Percentiles rank a stretch among this genome's conserved stretches.
phyloP scores from a whole-genome alignment of 768 basidiomycete species.

The Amanita pseudoporphyria region DNA sequence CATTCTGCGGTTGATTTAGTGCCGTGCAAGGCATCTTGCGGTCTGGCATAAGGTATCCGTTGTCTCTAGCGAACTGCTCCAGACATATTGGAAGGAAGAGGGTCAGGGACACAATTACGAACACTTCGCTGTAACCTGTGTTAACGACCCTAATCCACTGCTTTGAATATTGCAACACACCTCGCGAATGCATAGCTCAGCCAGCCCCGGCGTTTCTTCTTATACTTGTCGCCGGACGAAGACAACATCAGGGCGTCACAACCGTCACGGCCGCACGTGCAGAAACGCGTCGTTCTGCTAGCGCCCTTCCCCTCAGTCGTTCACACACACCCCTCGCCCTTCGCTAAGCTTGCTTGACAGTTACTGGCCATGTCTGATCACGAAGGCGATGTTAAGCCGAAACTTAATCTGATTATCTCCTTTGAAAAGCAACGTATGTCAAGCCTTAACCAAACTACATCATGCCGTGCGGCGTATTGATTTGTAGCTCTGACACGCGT shows the following conservation, averaged over 20 bases:
- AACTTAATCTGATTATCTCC: constrained; percentile 49
- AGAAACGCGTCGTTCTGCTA: background rate
- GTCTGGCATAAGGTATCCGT: constrained; percentile 71
- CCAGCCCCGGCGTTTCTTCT: constrained; percentile 59
- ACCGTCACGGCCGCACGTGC: background rate
- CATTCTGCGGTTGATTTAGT: constrained; percentile 12
- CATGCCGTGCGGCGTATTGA: constrained; percentile 11
- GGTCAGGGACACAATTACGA: constrained; percentile 72
- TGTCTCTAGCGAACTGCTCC: constrained; percentile 85
- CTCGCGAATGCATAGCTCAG: constrained; percentile 81
- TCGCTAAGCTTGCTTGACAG: background rate
- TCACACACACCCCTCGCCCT: background rate
- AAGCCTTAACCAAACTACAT: background rate
- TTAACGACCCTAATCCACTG: background rate
- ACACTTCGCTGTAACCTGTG: constrained; percentile 51
- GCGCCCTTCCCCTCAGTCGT: background rate
- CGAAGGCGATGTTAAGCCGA: constrained; percentile 55
- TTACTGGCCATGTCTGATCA: constrained; percentile 39
- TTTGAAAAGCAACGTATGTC: constrained; percentile 43
- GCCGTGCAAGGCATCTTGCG: constrained; percentile 47
- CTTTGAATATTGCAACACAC: constrained; percentile 21
- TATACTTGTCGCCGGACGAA: constrained; percentile 18
- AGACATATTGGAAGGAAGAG: constrained; percentile 78
- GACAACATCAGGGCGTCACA: background rate
- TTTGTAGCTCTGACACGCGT: constrained; percentile 5